These are phyloP conservation scores for Macadamia integrifolia DNA, from an alignment of 164 flowering plant genomes.

Conservation along the genomic window DNA sequence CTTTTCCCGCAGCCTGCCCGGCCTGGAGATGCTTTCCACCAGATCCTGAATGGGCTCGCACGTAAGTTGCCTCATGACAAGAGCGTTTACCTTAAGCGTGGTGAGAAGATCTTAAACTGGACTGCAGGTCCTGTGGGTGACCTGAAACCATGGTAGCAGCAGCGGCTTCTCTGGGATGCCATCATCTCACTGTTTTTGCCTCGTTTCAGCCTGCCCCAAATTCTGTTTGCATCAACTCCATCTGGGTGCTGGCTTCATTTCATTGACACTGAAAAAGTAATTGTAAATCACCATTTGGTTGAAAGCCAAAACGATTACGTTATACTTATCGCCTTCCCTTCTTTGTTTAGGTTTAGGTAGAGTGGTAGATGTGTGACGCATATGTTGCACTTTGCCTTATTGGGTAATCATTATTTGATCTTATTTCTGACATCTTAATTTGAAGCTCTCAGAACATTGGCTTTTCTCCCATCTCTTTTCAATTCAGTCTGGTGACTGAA, in stretches of 20 bases:
- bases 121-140: conserved; percentile 83
- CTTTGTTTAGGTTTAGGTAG: background rate
- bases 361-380: background rate
- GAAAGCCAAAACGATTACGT: background rate
- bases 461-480: too few relatives aligned
- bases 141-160: conserved; percentile 50
- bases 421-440: conserved; percentile 1
- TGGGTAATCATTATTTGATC: background rate
- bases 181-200: background rate
- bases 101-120: conserved; percentile 70
- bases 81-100: conserved; percentile 44
- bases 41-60: conserved; percentile 81
- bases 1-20: conserved; percentile 86
- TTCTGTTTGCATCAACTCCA: background rate
- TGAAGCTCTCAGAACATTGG: too few relatives aligned
- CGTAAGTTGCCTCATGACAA: conserved; percentile 75
- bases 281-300: conserved; percentile 2
- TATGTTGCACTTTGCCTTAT: background rate
- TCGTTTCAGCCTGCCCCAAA: background rate
- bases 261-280: background rate
- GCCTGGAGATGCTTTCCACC: conserved; percentile 90
- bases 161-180: background rate
- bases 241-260: background rate
- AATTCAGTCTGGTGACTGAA: too few relatives aligned
- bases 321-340: background rate